phyloP scores from a whole-genome alignment of 352 stramenopile genomes.

The Pythium rhizo-oryzae region DNA sequence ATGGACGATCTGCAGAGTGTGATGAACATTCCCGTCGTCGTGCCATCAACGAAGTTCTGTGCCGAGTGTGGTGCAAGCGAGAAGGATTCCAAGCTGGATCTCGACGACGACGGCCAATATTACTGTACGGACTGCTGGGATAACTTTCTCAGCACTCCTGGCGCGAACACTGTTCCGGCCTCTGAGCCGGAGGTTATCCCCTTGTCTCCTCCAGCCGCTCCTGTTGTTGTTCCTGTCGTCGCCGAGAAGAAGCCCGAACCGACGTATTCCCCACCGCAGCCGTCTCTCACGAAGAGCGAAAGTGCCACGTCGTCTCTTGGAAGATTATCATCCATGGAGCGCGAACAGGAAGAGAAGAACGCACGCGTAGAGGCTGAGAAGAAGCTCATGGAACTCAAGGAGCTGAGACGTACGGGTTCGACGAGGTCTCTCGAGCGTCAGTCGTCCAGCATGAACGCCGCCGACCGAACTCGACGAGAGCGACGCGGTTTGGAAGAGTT shows the following conservation, averaged over 20 bases:
- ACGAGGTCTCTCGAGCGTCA: constrained; percentile 55
- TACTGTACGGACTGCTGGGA: constrained; percentile 91
- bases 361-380: constrained; percentile 78
- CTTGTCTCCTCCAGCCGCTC: constrained; percentile 23
- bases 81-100: constrained; percentile 73
- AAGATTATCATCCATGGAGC: constrained; percentile 47
- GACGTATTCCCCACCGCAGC: constrained; percentile 30
- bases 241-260: constrained; percentile 20
- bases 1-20: constrained; percentile 79
- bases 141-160: constrained; percentile 70
- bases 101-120: constrained; percentile 83
- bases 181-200: constrained; percentile 11
- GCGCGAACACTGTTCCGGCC: constrained; percentile 21
- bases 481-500: constrained; percentile 79
- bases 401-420: constrained; percentile 65
- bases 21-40: constrained; percentile 81
- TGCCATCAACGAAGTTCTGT: constrained; percentile 77
- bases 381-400: constrained; percentile 83
- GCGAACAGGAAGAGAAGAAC: constrained; percentile 74
- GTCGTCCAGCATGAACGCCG: constrained; percentile 51
- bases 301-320: constrained; percentile 33
- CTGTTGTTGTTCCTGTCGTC: constrained; percentile 10
- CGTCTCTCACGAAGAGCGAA: constrained; percentile 38
- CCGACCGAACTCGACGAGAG: constrained; percentile 69
- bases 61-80: constrained; percentile 79